phyloP scores from a whole-genome alignment of 164 flowering plant species.

The Aristolochia fimbriata region DNA sequence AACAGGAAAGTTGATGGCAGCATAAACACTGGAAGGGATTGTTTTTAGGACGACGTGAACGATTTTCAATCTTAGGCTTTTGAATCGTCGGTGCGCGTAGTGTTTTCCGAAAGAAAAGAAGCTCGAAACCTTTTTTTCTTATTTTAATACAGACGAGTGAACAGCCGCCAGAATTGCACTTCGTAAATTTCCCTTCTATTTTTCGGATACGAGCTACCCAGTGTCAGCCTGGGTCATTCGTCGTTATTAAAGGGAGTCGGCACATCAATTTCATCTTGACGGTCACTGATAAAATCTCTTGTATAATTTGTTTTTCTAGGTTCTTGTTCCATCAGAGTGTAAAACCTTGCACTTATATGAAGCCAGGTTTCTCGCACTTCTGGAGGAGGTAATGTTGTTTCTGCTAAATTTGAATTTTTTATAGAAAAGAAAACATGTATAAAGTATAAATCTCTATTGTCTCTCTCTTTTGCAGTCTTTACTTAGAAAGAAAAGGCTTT shows the following conservation, averaged over 20 bases:
- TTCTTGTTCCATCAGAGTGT: slow-evolving; percentile 56
- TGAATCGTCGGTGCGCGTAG: too few relatives aligned
- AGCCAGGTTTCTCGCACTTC: slow-evolving; percentile 57
- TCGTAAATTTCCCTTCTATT: neutral
- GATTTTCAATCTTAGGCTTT: too few relatives aligned
- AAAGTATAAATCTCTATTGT: neutral
- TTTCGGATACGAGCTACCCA: too few relatives aligned
- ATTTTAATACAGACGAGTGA: neutral
- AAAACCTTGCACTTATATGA: slow-evolving; percentile 58
- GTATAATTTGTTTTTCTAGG: slow-evolving; percentile 20
- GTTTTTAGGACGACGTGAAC: too few relatives aligned
- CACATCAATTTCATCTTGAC: too few relatives aligned
- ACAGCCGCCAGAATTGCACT: neutral
- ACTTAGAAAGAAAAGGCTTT: slow-evolving; percentile 34
- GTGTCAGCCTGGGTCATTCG: too few relatives aligned
- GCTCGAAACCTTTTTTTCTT: too few relatives aligned
- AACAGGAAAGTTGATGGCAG: too few relatives aligned
- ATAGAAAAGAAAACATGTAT: neutral
- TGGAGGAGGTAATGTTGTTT: slow-evolving; percentile 42
- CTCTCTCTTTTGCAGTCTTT: slow-evolving; percentile 40
- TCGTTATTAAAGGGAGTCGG: too few relatives aligned
- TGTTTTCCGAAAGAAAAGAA: too few relatives aligned
- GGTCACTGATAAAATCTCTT: neutral
- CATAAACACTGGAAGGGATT: too few relatives aligned
- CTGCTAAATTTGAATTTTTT: neutral